A percentile compares a stretch with the other conserved stretches of the same genome.
Evolutionary conservation across 306 rosid species (phyloP).

Genomic region (Inga leiocalycina): DNA sequence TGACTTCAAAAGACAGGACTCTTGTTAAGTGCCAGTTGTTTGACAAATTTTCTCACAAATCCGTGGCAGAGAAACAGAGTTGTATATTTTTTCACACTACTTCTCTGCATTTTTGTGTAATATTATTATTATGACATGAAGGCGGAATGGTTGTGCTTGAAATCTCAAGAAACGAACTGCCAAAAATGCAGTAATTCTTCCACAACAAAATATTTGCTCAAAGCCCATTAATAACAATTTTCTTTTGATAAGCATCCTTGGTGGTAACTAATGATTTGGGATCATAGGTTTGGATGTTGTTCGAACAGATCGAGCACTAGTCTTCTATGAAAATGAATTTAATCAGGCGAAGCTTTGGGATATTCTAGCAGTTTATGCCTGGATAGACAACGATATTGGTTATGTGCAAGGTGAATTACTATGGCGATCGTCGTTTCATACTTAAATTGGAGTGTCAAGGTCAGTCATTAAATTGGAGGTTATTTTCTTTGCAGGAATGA

Average conservation of each 20-base stretch:
- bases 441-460: constrained; percentile 27
- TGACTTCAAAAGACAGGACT: constrained; percentile 4
- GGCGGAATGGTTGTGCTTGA: not conserved
- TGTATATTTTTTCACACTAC: constrained; percentile 2
- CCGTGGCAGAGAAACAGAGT: constrained; percentile 14
- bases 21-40: not conserved
- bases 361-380: constrained; percentile 82
- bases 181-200: not conserved
- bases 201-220: not conserved
- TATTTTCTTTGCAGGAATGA: constrained; percentile 75
- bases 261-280: constrained; percentile 44
- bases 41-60: constrained; percentile 15
- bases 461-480: constrained; percentile 24
- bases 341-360: constrained; percentile 95
- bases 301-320: constrained; percentile 88
- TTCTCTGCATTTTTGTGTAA: not conserved
- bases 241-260: constrained; percentile 29
- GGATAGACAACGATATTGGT: constrained; percentile 87
- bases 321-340: constrained; percentile 76
- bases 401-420: constrained; percentile 79
- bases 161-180: not conserved
- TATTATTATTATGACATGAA: not conserved
- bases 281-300: constrained; percentile 80
- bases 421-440: constrained; percentile 14
- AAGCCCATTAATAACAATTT: constrained; percentile 10